phyloP scores from a whole-genome alignment of 805 yeast species.

The Lipomyces chichibuensis region DNA sequence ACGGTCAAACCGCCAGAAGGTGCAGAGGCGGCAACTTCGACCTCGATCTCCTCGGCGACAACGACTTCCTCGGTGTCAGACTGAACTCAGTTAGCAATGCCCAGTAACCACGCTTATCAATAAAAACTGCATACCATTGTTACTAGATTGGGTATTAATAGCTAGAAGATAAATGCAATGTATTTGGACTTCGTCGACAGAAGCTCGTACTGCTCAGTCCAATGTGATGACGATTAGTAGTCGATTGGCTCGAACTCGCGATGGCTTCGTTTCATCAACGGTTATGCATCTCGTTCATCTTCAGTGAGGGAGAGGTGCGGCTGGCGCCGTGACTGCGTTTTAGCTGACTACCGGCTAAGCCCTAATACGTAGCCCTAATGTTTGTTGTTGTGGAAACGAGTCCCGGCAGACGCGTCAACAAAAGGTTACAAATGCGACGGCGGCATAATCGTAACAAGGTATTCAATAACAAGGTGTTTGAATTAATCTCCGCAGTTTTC shows the following conservation, averaged over 20 bases:
- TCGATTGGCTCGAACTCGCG: too few species aligned
- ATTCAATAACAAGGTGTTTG: background rate
- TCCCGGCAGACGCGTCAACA: conserved; percentile 1
- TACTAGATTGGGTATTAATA: background rate
- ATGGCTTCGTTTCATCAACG: too few species aligned
- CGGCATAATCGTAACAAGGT: too few species aligned
- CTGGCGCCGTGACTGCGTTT: conserved; percentile 21
- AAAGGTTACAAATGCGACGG: background rate
- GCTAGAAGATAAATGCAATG: background rate
- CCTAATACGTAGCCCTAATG: background rate
- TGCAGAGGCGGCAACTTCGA: conserved; percentile 76
- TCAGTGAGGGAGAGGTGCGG: background rate
- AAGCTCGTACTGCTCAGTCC: conserved; percentile 44
- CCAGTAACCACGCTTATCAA: background rate
- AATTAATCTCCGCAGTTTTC: background rate
- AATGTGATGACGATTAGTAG: conserved; percentile 2
- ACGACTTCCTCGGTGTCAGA: conserved; percentile 70
- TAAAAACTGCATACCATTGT: conserved; percentile 36
- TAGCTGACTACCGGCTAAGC: background rate
- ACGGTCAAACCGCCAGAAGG: conserved; percentile 89
- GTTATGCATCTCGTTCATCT: too few species aligned
- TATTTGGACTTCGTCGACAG: conserved; percentile 45
- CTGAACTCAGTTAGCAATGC: conserved; percentile 12
- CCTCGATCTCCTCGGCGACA: conserved; percentile 73
- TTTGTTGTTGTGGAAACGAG: conserved; percentile 10